phyloP scores from a whole-genome alignment of 2,329 filamentous ascomycete species.

The Ceratocystis papillata region DNA sequence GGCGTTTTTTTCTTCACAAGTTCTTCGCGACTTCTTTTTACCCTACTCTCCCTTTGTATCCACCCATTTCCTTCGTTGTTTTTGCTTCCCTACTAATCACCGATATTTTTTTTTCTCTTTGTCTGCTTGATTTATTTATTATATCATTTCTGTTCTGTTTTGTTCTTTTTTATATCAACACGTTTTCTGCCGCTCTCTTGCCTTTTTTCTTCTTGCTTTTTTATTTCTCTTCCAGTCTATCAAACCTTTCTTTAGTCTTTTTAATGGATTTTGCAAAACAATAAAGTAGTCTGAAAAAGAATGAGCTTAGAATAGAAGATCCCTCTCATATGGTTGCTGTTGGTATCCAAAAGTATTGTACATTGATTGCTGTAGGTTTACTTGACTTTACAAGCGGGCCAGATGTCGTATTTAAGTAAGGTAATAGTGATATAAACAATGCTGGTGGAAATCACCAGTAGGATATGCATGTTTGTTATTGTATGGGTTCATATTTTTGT shows the following conservation, averaged over 20 bases:
- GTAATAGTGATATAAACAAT: background rate
- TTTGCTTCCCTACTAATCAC: constrained; percentile 6
- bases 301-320: background rate
- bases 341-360: background rate
- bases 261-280: constrained; percentile 11
- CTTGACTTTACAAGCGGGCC: background rate
- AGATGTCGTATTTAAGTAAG: background rate
- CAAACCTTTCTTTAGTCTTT: constrained; percentile 10
- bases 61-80: background rate
- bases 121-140: constrained; percentile 5
- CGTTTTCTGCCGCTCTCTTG: background rate
- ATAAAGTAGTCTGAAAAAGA: background rate
- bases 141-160: constrained; percentile 13
- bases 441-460: background rate
- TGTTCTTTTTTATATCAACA: constrained; percentile 16
- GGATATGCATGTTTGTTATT: background rate
- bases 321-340: background rate
- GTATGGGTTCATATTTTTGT: background rate
- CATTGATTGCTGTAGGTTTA: background rate
- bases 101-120: background rate
- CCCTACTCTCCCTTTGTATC: background rate
- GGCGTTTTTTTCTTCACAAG: constrained; percentile 16
- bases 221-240: constrained; percentile 11
- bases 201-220: constrained; percentile 11
- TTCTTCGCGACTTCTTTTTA: constrained; percentile 14